phyloP scores from a whole-genome alignment of 768 basidiomycete genomes.

The Cytidiella melzeri region DNA sequence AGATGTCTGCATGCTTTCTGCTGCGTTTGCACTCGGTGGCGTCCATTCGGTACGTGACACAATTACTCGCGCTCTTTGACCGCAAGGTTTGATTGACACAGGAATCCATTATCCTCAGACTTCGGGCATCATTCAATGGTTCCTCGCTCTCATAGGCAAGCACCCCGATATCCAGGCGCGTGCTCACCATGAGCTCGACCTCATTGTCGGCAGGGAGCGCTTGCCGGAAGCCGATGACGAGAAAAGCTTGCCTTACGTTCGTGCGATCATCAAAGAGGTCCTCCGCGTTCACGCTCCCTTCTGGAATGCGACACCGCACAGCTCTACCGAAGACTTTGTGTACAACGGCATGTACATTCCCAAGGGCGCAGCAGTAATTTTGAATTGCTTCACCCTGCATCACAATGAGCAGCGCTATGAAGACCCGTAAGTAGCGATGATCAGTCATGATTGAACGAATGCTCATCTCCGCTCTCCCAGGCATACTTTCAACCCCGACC shows the following conservation, averaged over 20 bases:
- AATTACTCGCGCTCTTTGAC: not conserved
- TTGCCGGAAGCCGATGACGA: conserved; percentile 21
- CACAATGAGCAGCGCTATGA: conserved; percentile 31
- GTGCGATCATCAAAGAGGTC: conserved; percentile 23
- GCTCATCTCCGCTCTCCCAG: conserved; percentile 8
- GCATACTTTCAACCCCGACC: conserved; percentile 35
- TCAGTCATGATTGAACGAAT: not conserved
- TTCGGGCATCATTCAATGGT: conserved; percentile 30
- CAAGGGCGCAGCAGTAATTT: conserved; percentile 21
- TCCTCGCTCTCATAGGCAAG: conserved; percentile 17
- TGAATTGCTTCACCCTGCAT: conserved; percentile 24
- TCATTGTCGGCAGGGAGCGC: conserved; percentile 17
- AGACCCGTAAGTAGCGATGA: conserved; percentile 29
- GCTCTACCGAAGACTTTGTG: conserved; percentile 24
- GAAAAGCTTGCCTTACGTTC: conserved; percentile 20
- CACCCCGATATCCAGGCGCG: conserved; percentile 22
- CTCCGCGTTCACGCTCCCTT: conserved; percentile 15
- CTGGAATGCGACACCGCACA: conserved; percentile 27
- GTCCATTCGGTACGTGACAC: conserved; percentile 26
- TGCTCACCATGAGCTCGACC: conserved; percentile 26
- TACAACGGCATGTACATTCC: conserved; percentile 27
- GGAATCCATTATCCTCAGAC: conserved; percentile 21
- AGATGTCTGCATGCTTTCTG: conserved; percentile 29
- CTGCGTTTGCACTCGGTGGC: conserved; percentile 30
- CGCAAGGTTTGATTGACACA: too few relatives aligned